These are phyloP conservation scores for Epichloe typhina DNA, from an alignment of 2,329 filamentous ascomycete species.

Conservation along the genomic window DNA sequence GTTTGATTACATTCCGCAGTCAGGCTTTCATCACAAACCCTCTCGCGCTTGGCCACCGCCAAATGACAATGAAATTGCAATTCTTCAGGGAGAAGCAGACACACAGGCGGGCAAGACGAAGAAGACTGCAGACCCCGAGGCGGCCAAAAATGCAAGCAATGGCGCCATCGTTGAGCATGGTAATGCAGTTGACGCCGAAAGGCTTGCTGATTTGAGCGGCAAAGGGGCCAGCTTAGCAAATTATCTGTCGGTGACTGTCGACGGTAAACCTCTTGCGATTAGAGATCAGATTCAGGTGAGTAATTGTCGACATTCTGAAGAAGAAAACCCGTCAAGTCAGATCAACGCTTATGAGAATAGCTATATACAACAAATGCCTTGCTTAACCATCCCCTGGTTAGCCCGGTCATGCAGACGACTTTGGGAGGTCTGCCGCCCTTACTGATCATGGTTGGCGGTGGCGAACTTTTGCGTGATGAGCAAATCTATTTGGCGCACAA, in stretches of 20 bases:
- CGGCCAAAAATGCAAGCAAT: slow-evolving; percentile 17
- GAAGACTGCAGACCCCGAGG: slow-evolving; percentile 8
- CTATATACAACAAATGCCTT: slow-evolving; percentile 74
- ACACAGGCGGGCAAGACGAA: slow-evolving; percentile 20
- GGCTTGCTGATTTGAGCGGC: slow-evolving; percentile 12
- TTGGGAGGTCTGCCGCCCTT: slow-evolving; percentile 82
- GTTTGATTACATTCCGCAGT: slow-evolving; percentile 75
- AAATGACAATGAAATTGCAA: slow-evolving; percentile 58
- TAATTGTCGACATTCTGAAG: neutral
- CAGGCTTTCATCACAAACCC: slow-evolving; percentile 83
- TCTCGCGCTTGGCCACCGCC: slow-evolving; percentile 88
- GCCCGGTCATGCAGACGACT: slow-evolving; percentile 74
- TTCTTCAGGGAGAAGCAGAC: slow-evolving; percentile 37
- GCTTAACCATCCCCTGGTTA: slow-evolving; percentile 77
- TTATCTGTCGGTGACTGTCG: slow-evolving; percentile 52
- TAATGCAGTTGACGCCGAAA: slow-evolving; percentile 12
- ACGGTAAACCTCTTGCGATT: slow-evolving; percentile 57
- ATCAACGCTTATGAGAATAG: slow-evolving; percentile 20
- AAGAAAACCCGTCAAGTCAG: neutral
- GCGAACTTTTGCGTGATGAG: slow-evolving; percentile 82
- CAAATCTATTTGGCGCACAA: slow-evolving; percentile 94
- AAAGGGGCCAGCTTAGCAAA: slow-evolving; percentile 16
- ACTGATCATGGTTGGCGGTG: slow-evolving; percentile 75
- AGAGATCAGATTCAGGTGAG: slow-evolving; percentile 83
- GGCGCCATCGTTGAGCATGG: slow-evolving; percentile 21